phyloP scores from a whole-genome alignment of 495 filamentous ascomycete genomes.

The Talaromyces wortmannii region DNA sequence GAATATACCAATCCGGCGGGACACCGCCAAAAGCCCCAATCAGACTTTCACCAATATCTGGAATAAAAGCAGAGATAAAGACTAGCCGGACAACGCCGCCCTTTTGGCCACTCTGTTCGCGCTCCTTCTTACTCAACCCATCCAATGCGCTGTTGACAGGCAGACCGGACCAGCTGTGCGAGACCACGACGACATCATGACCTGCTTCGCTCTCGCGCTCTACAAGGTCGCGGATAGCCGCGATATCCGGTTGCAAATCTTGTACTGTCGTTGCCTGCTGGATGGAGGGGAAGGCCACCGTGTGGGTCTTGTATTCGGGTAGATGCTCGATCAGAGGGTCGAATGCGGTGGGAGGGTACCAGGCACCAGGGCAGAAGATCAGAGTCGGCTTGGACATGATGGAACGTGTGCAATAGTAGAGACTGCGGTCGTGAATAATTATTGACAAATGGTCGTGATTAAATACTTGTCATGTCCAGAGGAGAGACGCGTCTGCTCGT shows the following conservation, averaged over 20 bases:
- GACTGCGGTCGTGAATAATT: no score
- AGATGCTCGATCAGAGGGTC: conserved; percentile 18
- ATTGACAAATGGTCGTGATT: no score
- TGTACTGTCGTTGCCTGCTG: conserved; percentile 15
- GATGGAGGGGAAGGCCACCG: conserved; percentile 24
- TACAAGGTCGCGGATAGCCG: conserved; percentile 16
- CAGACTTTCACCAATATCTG: conserved; percentile 26
- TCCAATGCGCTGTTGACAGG: conserved; percentile 42
- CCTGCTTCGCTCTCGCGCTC: conserved; percentile 18
- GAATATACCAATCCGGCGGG: conserved; percentile 26
- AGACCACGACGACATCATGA: conserved; percentile 27
- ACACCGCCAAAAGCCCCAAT: conserved; percentile 26
- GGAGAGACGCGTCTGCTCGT: no score
- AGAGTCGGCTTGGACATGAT: conserved; percentile 23
- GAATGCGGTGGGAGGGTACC: conserved; percentile 27
- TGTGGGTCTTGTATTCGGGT: conserved; percentile 14
- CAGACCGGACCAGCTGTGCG: conserved; percentile 44
- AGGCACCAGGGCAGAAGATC: conserved; percentile 28
- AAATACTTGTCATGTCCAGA: no score
- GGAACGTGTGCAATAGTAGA: no score
- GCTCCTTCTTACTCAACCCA: conserved; percentile 30
- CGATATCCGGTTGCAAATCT: conserved; percentile 25
- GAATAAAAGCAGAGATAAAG: conserved; percentile 37
- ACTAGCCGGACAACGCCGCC: conserved; percentile 39
- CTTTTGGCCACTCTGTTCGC: conserved; percentile 18